Evolutionary conservation across 108 stramenopile species (phyloP), one percentile per base, ranked within the genome.

Genomic region (Discostella pseudostelligera): DNA sequence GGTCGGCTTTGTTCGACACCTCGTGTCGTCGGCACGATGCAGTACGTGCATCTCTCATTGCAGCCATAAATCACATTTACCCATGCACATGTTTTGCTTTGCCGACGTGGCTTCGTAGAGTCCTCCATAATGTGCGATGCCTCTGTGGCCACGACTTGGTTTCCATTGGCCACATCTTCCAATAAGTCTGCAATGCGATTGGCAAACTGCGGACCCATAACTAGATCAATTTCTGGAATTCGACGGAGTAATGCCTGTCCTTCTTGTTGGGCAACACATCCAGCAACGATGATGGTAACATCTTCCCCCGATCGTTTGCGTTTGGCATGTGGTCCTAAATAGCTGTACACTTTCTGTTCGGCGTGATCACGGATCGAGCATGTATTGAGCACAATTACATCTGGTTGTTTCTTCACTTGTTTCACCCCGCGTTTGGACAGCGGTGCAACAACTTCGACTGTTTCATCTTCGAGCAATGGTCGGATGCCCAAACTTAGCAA

Each of bases 31-130:
- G 98, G 98, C 8, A 98, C 98, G 44, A 98, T 94, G 68, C 98
- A 98, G 78, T 96, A 97, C 17, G 96, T 89, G 79, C 98, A 98
- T 48, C 93, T 83, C 75, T 98, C 98, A 72, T 98, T 98, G 82
- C 98, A 98, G 16, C 98, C 92, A 54, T 90, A 90, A 65, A 95
- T 96, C 6, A 98, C 92, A 83, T 97, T 97, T 19, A 97, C 96
- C 96, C 96, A 98, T 0, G 95, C 97, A 61, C 89, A 84, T 2
- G 88, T 83, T 14, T 80, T 80, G 20, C 86, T 89, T 26, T 72
- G 65, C 3, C 98, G 74, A 20, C 93, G 74, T 8, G 97, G 96
- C 65, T 94, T 94, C 47, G 95, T 86, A 13, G 90, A 84, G 65
- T 98, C 97, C 73, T 98, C 97, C 92, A 93, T 95, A 26, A 97